These are phyloP conservation scores for Mycena latifolia DNA, from an alignment of 768 basidiomycete genomes.

Conservation along the genomic window DNA sequence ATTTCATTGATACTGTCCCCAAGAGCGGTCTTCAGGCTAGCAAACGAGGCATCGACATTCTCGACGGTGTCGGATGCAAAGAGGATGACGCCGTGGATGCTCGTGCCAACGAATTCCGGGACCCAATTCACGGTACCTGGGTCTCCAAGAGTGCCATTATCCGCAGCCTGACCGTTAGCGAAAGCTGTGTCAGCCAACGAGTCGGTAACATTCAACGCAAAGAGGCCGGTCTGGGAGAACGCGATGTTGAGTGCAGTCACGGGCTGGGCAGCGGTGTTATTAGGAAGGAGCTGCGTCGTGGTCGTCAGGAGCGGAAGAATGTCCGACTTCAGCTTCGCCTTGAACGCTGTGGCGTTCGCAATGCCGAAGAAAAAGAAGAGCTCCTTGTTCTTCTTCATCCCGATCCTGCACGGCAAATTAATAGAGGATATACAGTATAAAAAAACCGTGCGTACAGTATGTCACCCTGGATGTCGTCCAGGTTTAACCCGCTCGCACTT, in stretches of 20 bases:
- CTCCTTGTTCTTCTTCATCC: conserved; percentile 40
- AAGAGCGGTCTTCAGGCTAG: conserved; percentile 21
- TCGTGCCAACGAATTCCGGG: conserved; percentile 24
- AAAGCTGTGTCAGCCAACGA: conserved; percentile 30
- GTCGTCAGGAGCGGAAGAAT: conserved; percentile 35
- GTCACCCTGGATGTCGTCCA: conserved; percentile 39
- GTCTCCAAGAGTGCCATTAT: conserved; percentile 30
- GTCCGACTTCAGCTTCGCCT: conserved; percentile 22
- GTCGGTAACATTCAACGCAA: conserved; percentile 29
- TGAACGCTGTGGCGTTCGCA: conserved; percentile 34
- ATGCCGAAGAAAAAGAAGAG: conserved; percentile 41
- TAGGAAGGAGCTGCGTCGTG: conserved; percentile 30
- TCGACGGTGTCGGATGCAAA: conserved; percentile 35
- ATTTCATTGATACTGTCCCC: conserved; percentile 28
- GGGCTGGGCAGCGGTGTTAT: conserved; percentile 26
- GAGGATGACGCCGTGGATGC: conserved; percentile 38
- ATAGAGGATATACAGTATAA: no score
- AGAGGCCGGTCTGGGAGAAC: conserved; percentile 36
- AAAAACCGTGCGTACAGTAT: conserved; percentile 35
- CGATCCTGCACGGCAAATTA: conserved; percentile 35
- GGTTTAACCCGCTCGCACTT: conserved; percentile 18
- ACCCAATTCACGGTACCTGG: conserved; percentile 34
- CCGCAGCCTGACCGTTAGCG: conserved; percentile 23
- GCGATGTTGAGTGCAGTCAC: conserved; percentile 39
- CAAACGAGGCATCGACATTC: conserved; percentile 22